Evolutionary conservation across 495 filamentous ascomycete genomes (phyloP).

Genomic region (Evansstolkia leycettana): DNA sequence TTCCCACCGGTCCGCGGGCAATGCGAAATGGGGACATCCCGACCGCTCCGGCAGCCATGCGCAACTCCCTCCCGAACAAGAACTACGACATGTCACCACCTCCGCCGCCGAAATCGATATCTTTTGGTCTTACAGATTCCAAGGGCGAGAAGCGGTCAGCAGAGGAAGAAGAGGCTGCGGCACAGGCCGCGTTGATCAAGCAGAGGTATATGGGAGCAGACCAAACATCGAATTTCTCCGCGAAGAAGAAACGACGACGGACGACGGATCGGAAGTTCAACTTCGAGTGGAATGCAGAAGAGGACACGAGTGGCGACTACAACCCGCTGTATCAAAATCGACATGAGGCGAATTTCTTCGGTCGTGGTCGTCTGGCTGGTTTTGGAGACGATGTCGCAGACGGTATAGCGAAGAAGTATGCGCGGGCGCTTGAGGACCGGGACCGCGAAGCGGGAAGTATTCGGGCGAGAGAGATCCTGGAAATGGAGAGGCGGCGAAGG

Average conservation of each 20-base stretch:
- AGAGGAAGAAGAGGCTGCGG: slow-evolving; percentile 47
- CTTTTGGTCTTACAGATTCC: slow-evolving; percentile 19
- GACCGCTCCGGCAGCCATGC: slow-evolving; percentile 41
- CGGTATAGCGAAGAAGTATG: slow-evolving; percentile 57
- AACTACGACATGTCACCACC: slow-evolving; percentile 43
- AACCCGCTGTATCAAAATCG: slow-evolving; percentile 77
- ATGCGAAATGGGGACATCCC: slow-evolving; percentile 48
- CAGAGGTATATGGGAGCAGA: slow-evolving; percentile 90
- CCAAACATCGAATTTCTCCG: slow-evolving; percentile 77
- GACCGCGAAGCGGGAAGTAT: slow-evolving; percentile 68
- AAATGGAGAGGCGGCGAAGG: slow-evolving; percentile 71
- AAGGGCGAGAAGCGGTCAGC: slow-evolving; percentile 43
- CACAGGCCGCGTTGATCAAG: slow-evolving; percentile 65
- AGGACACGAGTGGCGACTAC: slow-evolving; percentile 85
- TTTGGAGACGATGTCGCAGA: slow-evolving; percentile 71
- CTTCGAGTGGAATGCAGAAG: slow-evolving; percentile 95
- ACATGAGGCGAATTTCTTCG: slow-evolving; percentile 65
- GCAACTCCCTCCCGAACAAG: slow-evolving; percentile 29
- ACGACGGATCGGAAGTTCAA: slow-evolving; percentile 98
- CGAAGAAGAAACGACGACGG: slow-evolving; percentile 89
- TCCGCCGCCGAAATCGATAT: slow-evolving; percentile 32
- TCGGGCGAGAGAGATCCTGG: slow-evolving; percentile 70
- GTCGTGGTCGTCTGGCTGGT: slow-evolving; percentile 69
- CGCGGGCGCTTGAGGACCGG: slow-evolving; percentile 61
- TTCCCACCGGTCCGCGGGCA: slow-evolving; percentile 73